A percentile compares a stretch with the other conserved stretches of the same genome.
phyloP scores from a whole-genome alignment of 176 grass and related monocot genomes.

The Lolium rigidum region DNA sequence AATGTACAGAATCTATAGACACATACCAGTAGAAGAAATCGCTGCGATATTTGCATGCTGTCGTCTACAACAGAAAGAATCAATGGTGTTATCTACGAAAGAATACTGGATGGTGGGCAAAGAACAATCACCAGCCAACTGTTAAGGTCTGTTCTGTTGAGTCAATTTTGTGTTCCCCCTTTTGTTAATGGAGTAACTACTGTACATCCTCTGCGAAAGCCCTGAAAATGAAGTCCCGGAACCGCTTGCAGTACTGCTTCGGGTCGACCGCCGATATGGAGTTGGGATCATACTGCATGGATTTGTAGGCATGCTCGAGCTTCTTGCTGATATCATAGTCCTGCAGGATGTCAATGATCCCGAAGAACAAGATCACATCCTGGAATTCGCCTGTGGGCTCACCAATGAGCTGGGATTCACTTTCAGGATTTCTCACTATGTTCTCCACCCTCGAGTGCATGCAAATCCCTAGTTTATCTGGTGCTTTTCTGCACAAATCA shows the following conservation, averaged over 20 bases:
- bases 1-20: conserved; percentile 25
- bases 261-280: conserved; percentile 74
- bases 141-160: conserved; percentile 11
- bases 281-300: conserved; percentile 69
- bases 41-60: background rate
- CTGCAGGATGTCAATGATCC: conserved; percentile 93
- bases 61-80: conserved; percentile 25
- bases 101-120: background rate
- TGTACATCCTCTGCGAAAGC: conserved; percentile 60
- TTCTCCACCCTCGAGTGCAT: conserved; percentile 85
- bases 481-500: conserved; percentile 52
- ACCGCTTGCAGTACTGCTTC: conserved; percentile 73
- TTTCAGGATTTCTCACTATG: conserved; percentile 52
- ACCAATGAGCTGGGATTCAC: conserved; percentile 56
- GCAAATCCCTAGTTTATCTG: conserved; percentile 63
- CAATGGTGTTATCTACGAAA: too few species aligned
- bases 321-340: conserved; percentile 97
- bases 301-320: conserved; percentile 91
- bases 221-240: conserved; percentile 79
- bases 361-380: conserved; percentile 79
- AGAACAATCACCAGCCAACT: conserved; percentile 21
- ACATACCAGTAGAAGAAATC: background rate
- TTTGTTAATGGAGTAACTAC: background rate
- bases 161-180: background rate
- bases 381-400: conserved; percentile 80